A percentile compares a stretch with the other conserved stretches of the same genome.
Conservation (phyloP, 371 early-diverging fungal genomes). For the Mortierella sp. region DNA sequence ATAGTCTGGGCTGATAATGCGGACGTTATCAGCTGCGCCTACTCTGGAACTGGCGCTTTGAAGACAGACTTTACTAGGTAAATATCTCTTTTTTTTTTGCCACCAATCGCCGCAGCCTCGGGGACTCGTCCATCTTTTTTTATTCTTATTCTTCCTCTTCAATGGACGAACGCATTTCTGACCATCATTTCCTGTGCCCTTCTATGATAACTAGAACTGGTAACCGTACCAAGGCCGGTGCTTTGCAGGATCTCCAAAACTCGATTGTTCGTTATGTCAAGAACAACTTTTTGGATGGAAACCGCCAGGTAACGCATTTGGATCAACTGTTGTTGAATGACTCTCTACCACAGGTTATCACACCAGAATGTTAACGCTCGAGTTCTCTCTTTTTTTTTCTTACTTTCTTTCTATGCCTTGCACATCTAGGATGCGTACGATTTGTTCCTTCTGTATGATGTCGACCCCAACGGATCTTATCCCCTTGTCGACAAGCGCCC, state of each 20-base stretch:
- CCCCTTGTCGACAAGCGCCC: slow-evolving; percentile 12
- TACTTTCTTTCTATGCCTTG: background rate
- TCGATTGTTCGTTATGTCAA: slow-evolving; percentile 85
- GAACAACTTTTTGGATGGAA: slow-evolving; percentile 93
- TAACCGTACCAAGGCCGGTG: slow-evolving; percentile 82
- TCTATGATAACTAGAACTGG: slow-evolving; percentile 70
- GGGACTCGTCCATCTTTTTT: background rate
- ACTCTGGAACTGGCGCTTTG: slow-evolving; percentile 4
- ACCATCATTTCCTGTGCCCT: background rate
- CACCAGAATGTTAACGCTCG: too few relatives aligned
- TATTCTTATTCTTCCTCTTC: background rate
- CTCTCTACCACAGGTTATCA: background rate
- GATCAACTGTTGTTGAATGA: background rate
- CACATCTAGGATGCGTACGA: slow-evolving; percentile 9
- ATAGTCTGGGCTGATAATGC: slow-evolving; percentile 7
- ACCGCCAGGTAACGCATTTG: slow-evolving; percentile 68
- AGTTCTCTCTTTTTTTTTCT: background rate
- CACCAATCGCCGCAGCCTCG: background rate
- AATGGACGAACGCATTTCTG: too few relatives aligned
- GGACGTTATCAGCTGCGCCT: slow-evolving; percentile 2
- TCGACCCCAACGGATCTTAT: slow-evolving; percentile 4
- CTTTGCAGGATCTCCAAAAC: slow-evolving; percentile 82
- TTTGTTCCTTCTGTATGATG: slow-evolving; percentile 7
- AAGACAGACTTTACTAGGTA: slow-evolving; percentile 1
- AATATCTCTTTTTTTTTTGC: background rate